A percentile compares a stretch with the other conserved stretches of the same genome.
Conservation (phyloP, 2,329 filamentous ascomycete species). For the Alternaria triticimaculans region DNA sequence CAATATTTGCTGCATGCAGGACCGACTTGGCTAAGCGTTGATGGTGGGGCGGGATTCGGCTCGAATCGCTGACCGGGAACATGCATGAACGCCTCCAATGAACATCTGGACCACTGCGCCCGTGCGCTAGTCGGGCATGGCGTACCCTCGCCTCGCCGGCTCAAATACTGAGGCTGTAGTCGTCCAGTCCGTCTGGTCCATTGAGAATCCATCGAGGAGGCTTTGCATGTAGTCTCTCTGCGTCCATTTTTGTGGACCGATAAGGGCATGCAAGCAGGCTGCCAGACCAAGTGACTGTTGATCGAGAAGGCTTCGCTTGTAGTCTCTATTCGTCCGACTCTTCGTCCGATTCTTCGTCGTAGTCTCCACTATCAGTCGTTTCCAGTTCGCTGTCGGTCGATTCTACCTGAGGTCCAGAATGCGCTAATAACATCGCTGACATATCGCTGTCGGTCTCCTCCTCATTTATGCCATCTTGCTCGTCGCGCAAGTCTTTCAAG, state of each 20-base stretch:
- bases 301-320: not conserved
- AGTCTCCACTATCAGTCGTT: not conserved
- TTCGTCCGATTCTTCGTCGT: not conserved
- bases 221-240: not conserved
- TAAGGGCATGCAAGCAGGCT: no score
- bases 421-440: not conserved
- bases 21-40: not conserved
- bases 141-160: not conserved
- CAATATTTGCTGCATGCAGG: constrained; percentile 6
- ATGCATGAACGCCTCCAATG: constrained; percentile 1
- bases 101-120: not conserved
- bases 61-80: not conserved
- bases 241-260: not conserved
- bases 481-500: constrained; percentile 1
- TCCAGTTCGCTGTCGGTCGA: not conserved
- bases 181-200: not conserved
- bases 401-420: no score
- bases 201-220: not conserved
- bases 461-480: not conserved
- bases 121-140: not conserved
- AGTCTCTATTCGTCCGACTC: not conserved
- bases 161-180: not conserved
- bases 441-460: not conserved
- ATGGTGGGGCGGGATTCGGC: not conserved
- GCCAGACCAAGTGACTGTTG: not conserved